A percentile compares a stretch with the other conserved stretches of the same genome.
Conservation (phyloP, 2,329 filamentous ascomycete genomes). For the Microcyclospora tardicrescens region DNA sequence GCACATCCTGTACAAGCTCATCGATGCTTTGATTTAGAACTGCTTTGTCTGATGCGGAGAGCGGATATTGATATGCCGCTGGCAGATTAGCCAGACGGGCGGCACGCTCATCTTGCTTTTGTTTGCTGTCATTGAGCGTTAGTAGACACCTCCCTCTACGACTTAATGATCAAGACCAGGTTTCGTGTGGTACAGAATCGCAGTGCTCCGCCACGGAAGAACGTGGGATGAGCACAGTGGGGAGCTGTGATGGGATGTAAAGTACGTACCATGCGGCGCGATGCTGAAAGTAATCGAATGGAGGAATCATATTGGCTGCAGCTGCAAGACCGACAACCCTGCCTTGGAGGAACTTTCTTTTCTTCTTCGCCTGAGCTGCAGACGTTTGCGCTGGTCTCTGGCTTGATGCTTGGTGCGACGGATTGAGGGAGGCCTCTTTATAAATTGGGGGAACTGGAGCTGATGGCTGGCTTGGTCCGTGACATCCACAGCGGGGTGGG, state of each 20-base stretch:
- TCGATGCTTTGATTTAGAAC: conserved; percentile 64
- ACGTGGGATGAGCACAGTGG: neutral
- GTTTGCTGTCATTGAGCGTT: conserved; percentile 40
- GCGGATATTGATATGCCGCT: conserved; percentile 49
- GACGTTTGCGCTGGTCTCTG: too few relatives aligned
- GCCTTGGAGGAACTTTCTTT: too few relatives aligned
- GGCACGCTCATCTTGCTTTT: conserved; percentile 66
- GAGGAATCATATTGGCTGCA: conserved; percentile 21
- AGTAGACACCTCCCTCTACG: neutral
- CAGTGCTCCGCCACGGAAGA: conserved; percentile 3
- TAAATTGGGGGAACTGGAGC: too few relatives aligned
- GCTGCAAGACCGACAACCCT: neutral
- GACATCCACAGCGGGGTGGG: too few relatives aligned
- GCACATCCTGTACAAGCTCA: conserved; percentile 64
- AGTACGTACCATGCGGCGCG: conserved; percentile 52
- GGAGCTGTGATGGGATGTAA: neutral
- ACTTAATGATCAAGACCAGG: conserved; percentile 5
- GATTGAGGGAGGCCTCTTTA: too few relatives aligned
- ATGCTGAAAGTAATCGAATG: conserved; percentile 58
- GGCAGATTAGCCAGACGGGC: conserved; percentile 56
- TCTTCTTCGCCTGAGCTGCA: too few relatives aligned
- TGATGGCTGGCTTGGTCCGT: too few relatives aligned
- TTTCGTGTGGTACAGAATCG: neutral
- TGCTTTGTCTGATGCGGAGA: conserved; percentile 51
- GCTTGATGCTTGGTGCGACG: too few relatives aligned